phyloP scores from a whole-genome alignment of 305 asterid species.

The Fraxinus latifolia region DNA sequence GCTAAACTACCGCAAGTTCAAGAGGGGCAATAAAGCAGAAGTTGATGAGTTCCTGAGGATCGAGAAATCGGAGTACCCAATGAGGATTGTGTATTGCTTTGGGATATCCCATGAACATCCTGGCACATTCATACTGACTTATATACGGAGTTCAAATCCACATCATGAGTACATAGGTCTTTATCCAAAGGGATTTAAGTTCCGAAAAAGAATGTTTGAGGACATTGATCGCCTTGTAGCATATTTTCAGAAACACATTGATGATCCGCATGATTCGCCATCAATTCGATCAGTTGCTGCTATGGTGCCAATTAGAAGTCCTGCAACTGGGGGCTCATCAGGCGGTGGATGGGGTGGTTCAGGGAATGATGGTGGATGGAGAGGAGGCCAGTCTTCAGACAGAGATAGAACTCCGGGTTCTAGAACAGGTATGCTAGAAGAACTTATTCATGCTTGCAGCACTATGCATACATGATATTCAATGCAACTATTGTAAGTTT shows the following conservation, averaged over 20 bases:
- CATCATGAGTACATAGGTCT: conserved; percentile 92
- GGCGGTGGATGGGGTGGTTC: conserved; percentile 77
- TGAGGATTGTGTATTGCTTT: conserved; percentile 83
- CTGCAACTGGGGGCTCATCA: conserved; percentile 66
- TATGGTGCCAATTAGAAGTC: conserved; percentile 85
- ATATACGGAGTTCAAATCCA: conserved; percentile 85
- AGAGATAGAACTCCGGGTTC: conserved; percentile 55
- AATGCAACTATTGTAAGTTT: background rate
- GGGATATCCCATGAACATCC: conserved; percentile 96
- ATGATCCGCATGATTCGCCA: conserved; percentile 75
- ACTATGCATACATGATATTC: background rate
- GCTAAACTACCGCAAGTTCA: conserved; percentile 87
- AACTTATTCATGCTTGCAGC: conserved; percentile 1
- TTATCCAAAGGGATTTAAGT: conserved; percentile 90
- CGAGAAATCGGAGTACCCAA: conserved; percentile 81
- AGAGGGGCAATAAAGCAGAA: conserved; percentile 73
- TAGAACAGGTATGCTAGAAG: conserved; percentile 52
- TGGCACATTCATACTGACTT: conserved; percentile 88
- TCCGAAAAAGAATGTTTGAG: conserved; percentile 86
- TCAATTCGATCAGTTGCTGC: conserved; percentile 85
- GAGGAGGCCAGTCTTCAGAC: conserved; percentile 59
- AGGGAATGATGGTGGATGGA: conserved; percentile 69
- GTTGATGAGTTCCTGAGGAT: conserved; percentile 71
- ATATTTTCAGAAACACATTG: conserved; percentile 85
- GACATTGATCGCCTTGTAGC: conserved; percentile 82